Conservation (phyloP, 805 yeast genomes). For the Naumovozyma baii region DNA sequence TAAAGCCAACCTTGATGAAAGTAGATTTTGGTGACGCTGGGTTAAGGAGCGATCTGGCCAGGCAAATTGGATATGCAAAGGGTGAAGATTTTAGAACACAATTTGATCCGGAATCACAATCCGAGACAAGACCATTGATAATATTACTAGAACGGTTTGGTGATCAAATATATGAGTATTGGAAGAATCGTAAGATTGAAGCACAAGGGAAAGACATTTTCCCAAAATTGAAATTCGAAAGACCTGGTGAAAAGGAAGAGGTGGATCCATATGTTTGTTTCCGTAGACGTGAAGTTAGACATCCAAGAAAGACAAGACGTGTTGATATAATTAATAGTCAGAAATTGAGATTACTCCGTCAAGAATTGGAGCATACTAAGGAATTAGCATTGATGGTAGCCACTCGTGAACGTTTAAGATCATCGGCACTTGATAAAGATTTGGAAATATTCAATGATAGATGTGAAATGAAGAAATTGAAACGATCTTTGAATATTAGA, state of each 20-base stretch:
- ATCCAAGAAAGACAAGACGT: conserved; percentile 90
- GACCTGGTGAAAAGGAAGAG: conserved; percentile 81
- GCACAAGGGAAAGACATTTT: conserved; percentile 61
- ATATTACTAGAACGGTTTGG: conserved; percentile 54
- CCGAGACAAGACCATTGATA: conserved; percentile 37
- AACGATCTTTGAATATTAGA: conserved; percentile 63
- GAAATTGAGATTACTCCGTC: conserved; percentile 60
- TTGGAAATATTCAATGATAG: conserved; percentile 62
- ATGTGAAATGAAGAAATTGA: conserved; percentile 58
- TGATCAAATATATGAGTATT: conserved; percentile 60
- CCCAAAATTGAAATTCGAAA: conserved; percentile 76
- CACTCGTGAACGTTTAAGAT: conserved; percentile 46
- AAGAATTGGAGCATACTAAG: conserved; percentile 68
- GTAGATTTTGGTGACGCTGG: conserved; percentile 37
- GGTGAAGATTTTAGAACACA: conserved; percentile 46
- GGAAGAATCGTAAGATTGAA: conserved; percentile 64
- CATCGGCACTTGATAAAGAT: conserved; percentile 31
- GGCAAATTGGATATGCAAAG: conserved; percentile 40
- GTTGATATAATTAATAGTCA: conserved; percentile 88
- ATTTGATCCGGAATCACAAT: conserved; percentile 34
- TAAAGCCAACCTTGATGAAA: conserved; percentile 42
- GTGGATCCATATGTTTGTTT: conserved; percentile 92
- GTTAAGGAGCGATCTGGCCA: conserved; percentile 47
- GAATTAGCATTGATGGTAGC: conserved; percentile 60
- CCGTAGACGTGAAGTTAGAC: conserved; percentile 90